Conservation (phyloP, 257 asterid genomes). For the Solanum appendiculatum region DNA sequence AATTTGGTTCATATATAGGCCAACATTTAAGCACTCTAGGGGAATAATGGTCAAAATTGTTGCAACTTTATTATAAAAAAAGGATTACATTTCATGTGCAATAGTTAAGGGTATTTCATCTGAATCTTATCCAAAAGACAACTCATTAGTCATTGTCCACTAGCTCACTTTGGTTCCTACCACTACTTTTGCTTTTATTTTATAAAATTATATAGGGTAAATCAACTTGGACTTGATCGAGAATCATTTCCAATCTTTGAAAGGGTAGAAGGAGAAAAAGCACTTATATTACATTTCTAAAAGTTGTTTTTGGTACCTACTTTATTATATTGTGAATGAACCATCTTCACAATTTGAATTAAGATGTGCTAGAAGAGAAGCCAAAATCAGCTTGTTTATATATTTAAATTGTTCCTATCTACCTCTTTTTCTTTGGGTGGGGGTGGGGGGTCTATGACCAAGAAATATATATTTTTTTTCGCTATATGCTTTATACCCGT, state of each 20-base stretch:
- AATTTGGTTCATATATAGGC: not conserved
- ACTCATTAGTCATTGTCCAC: not conserved
- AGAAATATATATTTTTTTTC: not conserved
- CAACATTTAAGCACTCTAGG: not conserved
- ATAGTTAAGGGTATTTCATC: not conserved
- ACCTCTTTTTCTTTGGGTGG: not conserved
- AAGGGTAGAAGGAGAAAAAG: not conserved
- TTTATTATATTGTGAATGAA: not conserved
- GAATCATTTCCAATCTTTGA: not conserved
- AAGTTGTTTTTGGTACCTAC: not conserved
- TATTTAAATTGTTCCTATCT: not conserved
- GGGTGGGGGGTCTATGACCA: not conserved
- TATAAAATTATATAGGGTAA: not conserved
- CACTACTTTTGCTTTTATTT: not conserved
- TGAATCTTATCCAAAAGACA: not conserved
- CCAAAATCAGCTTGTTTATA: not conserved
- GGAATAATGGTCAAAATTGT: not conserved
- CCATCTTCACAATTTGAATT: not conserved
- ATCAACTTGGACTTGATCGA: not conserved
- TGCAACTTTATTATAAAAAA: not conserved
- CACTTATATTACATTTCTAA: not conserved
- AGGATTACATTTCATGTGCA: not conserved
- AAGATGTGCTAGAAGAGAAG: not conserved
- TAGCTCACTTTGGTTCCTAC: not conserved
- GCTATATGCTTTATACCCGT: not conserved